These are phyloP conservation scores for Trichophyton benhamiae DNA, from an alignment of 2,329 filamentous ascomycete species.

Conservation along the genomic window DNA sequence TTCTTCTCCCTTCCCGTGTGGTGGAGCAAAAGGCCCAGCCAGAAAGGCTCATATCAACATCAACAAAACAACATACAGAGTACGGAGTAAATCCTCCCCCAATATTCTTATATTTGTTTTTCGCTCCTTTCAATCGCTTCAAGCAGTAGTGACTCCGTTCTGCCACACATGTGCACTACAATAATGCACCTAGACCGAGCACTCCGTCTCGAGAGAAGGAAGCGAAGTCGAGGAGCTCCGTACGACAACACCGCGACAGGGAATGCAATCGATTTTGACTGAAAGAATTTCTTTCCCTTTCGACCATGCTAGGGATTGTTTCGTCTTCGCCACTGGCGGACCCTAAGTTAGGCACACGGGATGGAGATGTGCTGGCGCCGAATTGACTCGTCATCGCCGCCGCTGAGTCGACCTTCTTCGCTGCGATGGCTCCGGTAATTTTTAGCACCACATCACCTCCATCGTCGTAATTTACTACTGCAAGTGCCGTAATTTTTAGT, in stretches of 20 bases:
- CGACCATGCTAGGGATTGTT: background rate
- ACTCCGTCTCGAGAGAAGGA: background rate
- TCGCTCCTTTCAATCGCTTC: too few relatives aligned
- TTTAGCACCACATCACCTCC: background rate
- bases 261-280: background rate
- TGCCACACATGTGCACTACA: background rate
- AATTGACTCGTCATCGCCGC: conserved; percentile 3
- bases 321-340: conserved; percentile 1
- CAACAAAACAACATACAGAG: background rate
- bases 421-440: background rate
- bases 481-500: background rate
- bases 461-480: conserved; percentile 1
- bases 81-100: too few relatives aligned
- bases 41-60: background rate
- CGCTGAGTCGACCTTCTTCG: background rate
- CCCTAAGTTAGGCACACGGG: background rate
- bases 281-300: background rate
- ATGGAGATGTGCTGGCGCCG: background rate
- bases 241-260: background rate
- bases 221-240: background rate
- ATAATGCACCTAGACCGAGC: background rate
- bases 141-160: background rate
- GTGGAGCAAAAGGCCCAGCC: background rate
- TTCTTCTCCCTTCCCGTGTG: background rate
- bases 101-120: too few relatives aligned